These are phyloP conservation scores for Magnolia changhungtana DNA, from an alignment of 164 flowering plant genomes.

Conservation along the genomic window DNA sequence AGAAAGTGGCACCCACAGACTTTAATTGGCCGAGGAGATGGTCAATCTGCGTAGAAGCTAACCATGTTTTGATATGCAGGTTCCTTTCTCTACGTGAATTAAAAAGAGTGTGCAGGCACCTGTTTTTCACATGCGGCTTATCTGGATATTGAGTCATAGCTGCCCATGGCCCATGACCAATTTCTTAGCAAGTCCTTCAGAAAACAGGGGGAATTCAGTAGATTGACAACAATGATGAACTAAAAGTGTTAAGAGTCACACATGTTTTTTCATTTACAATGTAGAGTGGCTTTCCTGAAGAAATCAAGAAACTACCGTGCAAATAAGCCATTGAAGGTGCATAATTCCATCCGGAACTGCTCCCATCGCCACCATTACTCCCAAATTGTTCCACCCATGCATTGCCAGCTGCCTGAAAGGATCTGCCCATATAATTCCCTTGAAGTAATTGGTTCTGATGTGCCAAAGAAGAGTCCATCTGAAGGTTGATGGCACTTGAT, in stretches of 20 bases:
- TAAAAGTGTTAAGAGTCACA: background rate
- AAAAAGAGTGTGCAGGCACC: too few species aligned
- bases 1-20: too few species aligned
- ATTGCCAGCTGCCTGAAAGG: conserved; percentile 37
- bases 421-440: conserved; percentile 44
- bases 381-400: conserved; percentile 47
- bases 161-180: too few species aligned
- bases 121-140: too few species aligned
- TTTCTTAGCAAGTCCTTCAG: too few species aligned
- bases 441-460: conserved; percentile 37
- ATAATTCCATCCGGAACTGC: conserved; percentile 45
- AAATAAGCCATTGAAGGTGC: conserved; percentile 38
- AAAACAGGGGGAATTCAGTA: background rate
- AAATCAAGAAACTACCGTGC: conserved; percentile 36
- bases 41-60: too few species aligned
- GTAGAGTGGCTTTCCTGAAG: background rate
- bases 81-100: too few species aligned
- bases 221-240: background rate
- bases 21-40: too few species aligned
- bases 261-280: too few species aligned
- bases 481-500: conserved; percentile 31
- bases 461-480: conserved; percentile 32
- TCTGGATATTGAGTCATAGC: too few species aligned
- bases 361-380: conserved; percentile 34
- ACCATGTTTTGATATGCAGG: too few species aligned